These are phyloP conservation scores for Plantago coronopus DNA, from an alignment of 305 asterid genomes.

Conservation along the genomic window DNA sequence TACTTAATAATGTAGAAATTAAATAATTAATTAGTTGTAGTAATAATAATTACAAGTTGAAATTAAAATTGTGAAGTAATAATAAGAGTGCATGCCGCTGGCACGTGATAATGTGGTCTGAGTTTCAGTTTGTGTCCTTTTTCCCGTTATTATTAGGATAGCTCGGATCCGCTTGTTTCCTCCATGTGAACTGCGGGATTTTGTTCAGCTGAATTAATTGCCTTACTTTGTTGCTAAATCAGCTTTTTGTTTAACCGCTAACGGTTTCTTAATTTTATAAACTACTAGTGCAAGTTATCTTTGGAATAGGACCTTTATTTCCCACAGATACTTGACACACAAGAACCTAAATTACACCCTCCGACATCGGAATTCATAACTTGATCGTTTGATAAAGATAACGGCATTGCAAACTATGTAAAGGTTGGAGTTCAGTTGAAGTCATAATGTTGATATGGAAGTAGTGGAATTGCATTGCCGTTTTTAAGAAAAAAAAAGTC, in stretches of 20 bases:
- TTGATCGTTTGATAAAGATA: no score
- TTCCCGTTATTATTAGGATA: conserved; percentile 7
- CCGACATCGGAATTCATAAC: no score
- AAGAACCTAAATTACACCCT: no score
- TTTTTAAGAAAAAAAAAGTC: no score
- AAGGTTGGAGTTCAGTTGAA: no score
- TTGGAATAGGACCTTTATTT: no score
- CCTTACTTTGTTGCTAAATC: background rate
- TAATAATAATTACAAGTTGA: conserved; percentile 17
- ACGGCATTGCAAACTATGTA: no score
- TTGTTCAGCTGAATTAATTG: background rate
- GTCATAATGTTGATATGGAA: no score
- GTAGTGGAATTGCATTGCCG: no score
- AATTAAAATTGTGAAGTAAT: conserved; percentile 20
- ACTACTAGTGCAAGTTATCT: no score
- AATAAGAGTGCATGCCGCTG: conserved; percentile 37
- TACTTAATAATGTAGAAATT: background rate
- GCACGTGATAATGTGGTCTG: conserved; percentile 56
- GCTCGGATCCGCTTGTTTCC: conserved; percentile 1
- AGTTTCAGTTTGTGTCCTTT: conserved; percentile 25
- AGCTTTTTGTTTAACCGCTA: background rate
- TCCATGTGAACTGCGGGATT: conserved; percentile 8
- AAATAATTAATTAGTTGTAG: conserved; percentile 48
- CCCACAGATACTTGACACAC: no score
- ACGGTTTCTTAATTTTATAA: background rate